Evolutionary conservation across 2,329 filamentous ascomycete species (phyloP).

Genomic region (Botrytis paeoniae): DNA sequence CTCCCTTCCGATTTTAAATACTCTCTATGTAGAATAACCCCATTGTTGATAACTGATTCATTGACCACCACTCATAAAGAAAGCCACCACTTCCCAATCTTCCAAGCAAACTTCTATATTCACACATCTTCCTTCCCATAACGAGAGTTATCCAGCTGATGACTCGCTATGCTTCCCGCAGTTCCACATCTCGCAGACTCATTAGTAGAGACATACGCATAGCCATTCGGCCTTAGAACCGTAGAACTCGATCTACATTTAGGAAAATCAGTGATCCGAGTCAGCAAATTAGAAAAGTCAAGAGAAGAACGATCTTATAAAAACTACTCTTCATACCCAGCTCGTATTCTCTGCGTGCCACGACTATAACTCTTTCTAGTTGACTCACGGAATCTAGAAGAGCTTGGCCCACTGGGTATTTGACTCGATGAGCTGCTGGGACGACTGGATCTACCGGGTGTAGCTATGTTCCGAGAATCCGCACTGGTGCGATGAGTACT

Average conservation of each 20-base stretch:
- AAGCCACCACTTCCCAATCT: background rate
- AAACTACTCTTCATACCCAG: background rate
- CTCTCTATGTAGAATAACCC: too few relatives aligned
- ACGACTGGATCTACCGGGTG: background rate
- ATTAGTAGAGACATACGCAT: background rate
- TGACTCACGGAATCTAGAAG: background rate
- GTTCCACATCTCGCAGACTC: too few relatives aligned
- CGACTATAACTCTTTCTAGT: background rate
- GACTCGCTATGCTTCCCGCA: too few relatives aligned
- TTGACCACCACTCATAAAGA: too few relatives aligned
- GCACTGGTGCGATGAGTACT: background rate
- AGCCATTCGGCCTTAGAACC: background rate
- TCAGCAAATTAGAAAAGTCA: background rate
- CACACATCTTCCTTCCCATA: background rate
- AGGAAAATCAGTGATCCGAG: background rate
- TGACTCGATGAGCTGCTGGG: background rate
- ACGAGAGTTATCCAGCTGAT: background rate
- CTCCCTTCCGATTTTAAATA: background rate
- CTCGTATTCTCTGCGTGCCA: background rate
- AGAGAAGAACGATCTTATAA: background rate
- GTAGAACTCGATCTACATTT: background rate
- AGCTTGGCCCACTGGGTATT: too few relatives aligned
- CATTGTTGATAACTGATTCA: too few relatives aligned
- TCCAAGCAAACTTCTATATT: background rate
- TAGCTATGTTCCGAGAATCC: background rate